Evolutionary conservation across 1,284 basidiomycete species (phyloP), one percentile per base, ranked within the genome.

Genomic region (Trichosporon ovoides): DNA sequence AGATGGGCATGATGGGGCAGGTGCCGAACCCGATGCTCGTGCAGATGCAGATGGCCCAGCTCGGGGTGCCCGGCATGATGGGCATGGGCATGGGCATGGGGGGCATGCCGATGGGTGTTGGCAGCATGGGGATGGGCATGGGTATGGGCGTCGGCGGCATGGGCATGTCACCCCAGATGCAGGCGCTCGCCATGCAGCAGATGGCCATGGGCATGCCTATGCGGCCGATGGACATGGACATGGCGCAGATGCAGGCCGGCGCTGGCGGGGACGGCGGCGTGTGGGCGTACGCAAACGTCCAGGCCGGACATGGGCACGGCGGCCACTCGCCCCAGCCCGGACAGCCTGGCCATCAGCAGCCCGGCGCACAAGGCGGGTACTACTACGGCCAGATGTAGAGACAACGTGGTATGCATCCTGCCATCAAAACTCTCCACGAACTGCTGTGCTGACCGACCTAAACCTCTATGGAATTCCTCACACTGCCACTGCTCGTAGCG

Each of bases 11-110:
- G 58, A 34, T 54, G 57, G 37, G 22, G 5, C 49, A 51, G 31
- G 24, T 38, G 34, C 38, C 20, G 22, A 37, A 37, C 36, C n/a
- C 20, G 67, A 68, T 37, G 56, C 56, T 33, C 70, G 59, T 37
- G 56, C 56, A 36, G 72, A 60, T 13, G 62, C 56, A 40, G 61
- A 61, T 40, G 64, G 59, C 13, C 58, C 59, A 46, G 61, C 64
- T 13, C 59, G 52, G 43, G 73, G 56, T 53, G 68, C 35, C 16
- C 6, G 55, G 38, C 12, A 22, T 7, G 33, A 53, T 52, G 53
- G 35, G 24, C 10, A 18, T 14, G 22, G 52, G 46, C 4, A 53
- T 58, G 57, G 24, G 35, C n/a, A 46, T 57, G 63, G 56, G 14
- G 61, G 62, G 6, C 50, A 57, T 43, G 62, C 55, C 18, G 38